Conservation (phyloP, 768 basidiomycete genomes). For the Obba rivulosa region DNA sequence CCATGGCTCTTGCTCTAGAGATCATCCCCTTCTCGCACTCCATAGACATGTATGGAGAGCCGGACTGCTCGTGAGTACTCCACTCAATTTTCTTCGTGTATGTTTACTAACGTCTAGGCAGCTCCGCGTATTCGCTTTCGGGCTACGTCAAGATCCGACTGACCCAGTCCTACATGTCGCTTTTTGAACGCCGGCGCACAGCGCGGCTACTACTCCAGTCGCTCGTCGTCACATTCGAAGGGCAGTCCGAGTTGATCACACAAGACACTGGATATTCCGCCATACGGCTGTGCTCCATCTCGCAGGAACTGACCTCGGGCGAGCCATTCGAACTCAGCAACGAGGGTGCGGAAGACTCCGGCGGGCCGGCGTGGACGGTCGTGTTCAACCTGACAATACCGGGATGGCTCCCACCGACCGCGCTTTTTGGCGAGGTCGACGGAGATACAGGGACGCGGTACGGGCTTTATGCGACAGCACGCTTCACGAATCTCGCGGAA, state of each 20-base stretch:
- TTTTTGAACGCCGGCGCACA: slow-evolving; percentile 50
- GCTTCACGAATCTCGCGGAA: slow-evolving; percentile 45
- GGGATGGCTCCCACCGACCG: slow-evolving; percentile 78
- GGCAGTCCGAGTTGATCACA: slow-evolving; percentile 72
- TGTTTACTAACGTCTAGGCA: slow-evolving; percentile 25
- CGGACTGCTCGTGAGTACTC: slow-evolving; percentile 54
- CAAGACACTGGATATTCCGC: slow-evolving; percentile 62
- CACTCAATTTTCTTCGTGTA: neutral
- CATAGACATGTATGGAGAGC: slow-evolving; percentile 68
- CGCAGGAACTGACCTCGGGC: slow-evolving; percentile 54
- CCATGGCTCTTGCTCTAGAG: slow-evolving; percentile 63
- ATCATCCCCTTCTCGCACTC: slow-evolving; percentile 54
- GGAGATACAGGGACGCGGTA: slow-evolving; percentile 55
- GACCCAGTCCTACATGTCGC: slow-evolving; percentile 42
- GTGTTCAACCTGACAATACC: slow-evolving; percentile 81
- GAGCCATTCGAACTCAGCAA: slow-evolving; percentile 57
- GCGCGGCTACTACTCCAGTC: slow-evolving; percentile 59
- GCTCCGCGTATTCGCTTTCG: slow-evolving; percentile 83
- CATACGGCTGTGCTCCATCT: slow-evolving; percentile 60
- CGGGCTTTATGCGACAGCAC: slow-evolving; percentile 60
- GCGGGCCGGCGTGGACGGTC: slow-evolving; percentile 61
- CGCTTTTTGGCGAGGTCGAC: slow-evolving; percentile 34
- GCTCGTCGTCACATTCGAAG: slow-evolving; percentile 75
- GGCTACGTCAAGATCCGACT: slow-evolving; percentile 71
- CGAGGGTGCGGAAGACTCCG: slow-evolving; percentile 55